phyloP scores from a whole-genome alignment of 2,329 filamentous ascomycete species.

The Trichoderma sp. region DNA sequence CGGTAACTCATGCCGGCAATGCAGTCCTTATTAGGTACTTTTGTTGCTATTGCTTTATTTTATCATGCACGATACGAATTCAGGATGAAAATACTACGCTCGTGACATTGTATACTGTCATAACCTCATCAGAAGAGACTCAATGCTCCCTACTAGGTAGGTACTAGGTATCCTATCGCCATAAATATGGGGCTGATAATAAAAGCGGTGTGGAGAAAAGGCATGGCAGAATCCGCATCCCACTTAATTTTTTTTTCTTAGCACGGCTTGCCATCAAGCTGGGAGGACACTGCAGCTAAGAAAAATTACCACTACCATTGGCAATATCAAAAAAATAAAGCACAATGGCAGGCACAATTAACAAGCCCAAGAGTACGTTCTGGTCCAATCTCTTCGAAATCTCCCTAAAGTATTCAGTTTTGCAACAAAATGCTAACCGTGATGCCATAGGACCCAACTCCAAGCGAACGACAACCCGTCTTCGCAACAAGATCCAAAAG shows the following conservation, averaged over 20 bases:
- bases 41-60: background rate
- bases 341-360: slow-evolving; percentile 57
- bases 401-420: background rate
- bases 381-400: background rate
- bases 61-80: background rate
- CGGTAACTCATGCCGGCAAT: background rate
- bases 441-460: slow-evolving; percentile 76
- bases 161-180: background rate
- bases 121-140: background rate
- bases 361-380: slow-evolving; percentile 55
- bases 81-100: background rate
- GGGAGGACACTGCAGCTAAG: slow-evolving; percentile 9
- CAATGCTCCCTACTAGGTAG: no score
- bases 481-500: slow-evolving; percentile 96
- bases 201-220: slow-evolving; percentile 37
- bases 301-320: background rate
- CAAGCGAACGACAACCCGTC: slow-evolving; percentile 84
- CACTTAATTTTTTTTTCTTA: slow-evolving; percentile 42
- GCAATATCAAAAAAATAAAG: slow-evolving; percentile 9
- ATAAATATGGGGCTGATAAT: slow-evolving; percentile 6
- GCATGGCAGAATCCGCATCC: slow-evolving; percentile 43
- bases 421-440: background rate
- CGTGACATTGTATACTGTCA: background rate
- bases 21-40: no score
- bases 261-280: slow-evolving; percentile 8